Percentiles rank a stretch among this genome's conserved stretches.
These are phyloP conservation scores for Termitomyces sp. DNA, from an alignment of 768 basidiomycete genomes.

Conservation along the genomic window DNA sequence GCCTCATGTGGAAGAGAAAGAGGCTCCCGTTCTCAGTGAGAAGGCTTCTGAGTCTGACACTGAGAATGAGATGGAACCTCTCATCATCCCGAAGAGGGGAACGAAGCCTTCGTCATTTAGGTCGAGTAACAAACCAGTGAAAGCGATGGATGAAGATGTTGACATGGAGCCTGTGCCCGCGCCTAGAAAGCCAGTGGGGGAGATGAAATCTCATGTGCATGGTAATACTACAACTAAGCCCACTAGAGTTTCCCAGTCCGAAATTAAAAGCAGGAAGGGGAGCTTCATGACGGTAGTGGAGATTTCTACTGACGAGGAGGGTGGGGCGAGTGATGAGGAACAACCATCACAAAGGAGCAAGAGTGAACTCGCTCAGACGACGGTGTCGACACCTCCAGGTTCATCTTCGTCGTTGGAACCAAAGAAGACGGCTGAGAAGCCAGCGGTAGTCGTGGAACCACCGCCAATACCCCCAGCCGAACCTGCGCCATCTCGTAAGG, in stretches of 20 bases:
- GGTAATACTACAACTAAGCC: neutral
- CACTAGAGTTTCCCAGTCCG: slow-evolving; percentile 5
- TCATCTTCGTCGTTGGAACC: neutral
- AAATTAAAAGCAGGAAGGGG: slow-evolving; percentile 6
- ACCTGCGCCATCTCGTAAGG: neutral
- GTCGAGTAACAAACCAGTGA: neutral
- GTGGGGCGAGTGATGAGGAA: slow-evolving; percentile 16
- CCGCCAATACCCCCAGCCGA: neutral
- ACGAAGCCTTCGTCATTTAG: slow-evolving; percentile 1
- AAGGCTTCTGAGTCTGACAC: neutral
- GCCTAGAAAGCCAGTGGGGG: neutral
- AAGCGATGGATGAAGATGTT: slow-evolving; percentile 1
- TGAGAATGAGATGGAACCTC: slow-evolving; percentile 3
- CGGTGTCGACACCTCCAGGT: neutral
- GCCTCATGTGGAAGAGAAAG: neutral
- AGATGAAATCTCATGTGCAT: neutral
- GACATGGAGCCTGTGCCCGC: neutral
- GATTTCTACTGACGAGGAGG: slow-evolving; percentile 36
- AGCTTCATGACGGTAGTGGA: slow-evolving; percentile 31
- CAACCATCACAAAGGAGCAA: slow-evolving; percentile 1
- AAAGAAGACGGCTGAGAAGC: neutral
- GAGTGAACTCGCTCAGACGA: slow-evolving; percentile 1
- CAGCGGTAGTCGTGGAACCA: neutral
- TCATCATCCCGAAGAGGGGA: slow-evolving; percentile 9
- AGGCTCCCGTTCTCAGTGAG: neutral